phyloP scores from a whole-genome alignment of 495 filamentous ascomycete species.

The Talaromyces borbonicus region DNA sequence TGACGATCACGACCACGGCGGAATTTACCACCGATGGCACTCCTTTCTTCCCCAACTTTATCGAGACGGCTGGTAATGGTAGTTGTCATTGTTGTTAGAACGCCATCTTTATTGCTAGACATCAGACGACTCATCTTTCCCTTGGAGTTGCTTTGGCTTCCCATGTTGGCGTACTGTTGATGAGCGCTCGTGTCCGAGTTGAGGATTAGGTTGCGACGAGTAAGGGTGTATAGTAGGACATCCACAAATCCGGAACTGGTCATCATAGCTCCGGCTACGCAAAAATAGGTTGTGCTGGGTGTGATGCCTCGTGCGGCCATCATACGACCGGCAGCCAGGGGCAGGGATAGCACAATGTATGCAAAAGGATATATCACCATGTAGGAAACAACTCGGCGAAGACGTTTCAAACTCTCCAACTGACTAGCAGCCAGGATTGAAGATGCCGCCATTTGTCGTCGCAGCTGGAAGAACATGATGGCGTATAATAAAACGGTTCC shows the following conservation, averaged over 20 bases:
- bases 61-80: conserved; percentile 27
- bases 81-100: conserved; percentile 19
- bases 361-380: conserved; percentile 68
- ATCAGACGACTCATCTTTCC: neutral
- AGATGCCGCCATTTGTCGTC: conserved; percentile 31
- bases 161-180: neutral
- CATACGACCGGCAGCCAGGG: conserved; percentile 60
- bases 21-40: conserved; percentile 15
- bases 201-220: conserved; percentile 30
- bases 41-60: conserved; percentile 17
- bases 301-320: conserved; percentile 41
- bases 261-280: conserved; percentile 57
- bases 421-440: conserved; percentile 24
- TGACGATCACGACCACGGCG: conserved; percentile 7
- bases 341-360: conserved; percentile 59
- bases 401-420: conserved; percentile 24
- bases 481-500: conserved; percentile 53
- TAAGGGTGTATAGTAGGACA: conserved; percentile 57
- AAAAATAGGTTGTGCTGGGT: conserved; percentile 48
- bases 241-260: conserved; percentile 62
- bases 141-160: neutral
- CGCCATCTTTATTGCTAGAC: neutral
- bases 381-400: conserved; percentile 45
- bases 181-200: conserved; percentile 30
- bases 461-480: conserved; percentile 51